Evolutionary conservation across 2,329 filamentous ascomycete species (phyloP).

Genomic region (Neoscytalidium dimidiatum): DNA sequence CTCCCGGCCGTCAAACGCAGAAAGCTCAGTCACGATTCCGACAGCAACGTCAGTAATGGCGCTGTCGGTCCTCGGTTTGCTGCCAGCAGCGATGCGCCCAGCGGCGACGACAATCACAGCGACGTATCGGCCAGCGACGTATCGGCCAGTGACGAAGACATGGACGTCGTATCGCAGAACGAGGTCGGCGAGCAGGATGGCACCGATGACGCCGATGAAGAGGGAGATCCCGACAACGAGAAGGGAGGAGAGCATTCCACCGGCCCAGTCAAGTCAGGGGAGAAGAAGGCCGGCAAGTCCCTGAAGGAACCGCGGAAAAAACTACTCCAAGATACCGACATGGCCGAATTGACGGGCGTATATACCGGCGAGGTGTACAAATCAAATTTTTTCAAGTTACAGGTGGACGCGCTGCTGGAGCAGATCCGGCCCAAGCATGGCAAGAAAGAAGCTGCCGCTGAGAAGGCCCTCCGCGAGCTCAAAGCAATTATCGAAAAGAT

Average conservation of each 20-base stretch:
- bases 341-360: slow-evolving; percentile 32
- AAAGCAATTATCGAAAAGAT: slow-evolving; percentile 61
- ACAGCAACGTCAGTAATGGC: slow-evolving; percentile 30
- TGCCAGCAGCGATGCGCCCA: background rate
- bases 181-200: background rate
- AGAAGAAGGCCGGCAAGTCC: slow-evolving; percentile 21
- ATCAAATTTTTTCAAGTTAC: slow-evolving; percentile 67
- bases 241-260: slow-evolving; percentile 12
- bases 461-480: slow-evolving; percentile 56
- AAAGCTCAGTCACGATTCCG: slow-evolving; percentile 45
- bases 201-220: slow-evolving; percentile 24
- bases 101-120: slow-evolving; percentile 22
- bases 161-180: slow-evolving; percentile 25
- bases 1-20: slow-evolving; percentile 47
- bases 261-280: slow-evolving; percentile 5
- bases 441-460: slow-evolving; percentile 55
- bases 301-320: slow-evolving; percentile 10
- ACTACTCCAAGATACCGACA: slow-evolving; percentile 20
- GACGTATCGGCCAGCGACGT: slow-evolving; percentile 10
- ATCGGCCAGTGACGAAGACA: slow-evolving; percentile 19
- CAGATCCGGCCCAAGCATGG: slow-evolving; percentile 61
- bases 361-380: slow-evolving; percentile 61
- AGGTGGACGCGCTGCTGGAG: slow-evolving; percentile 63
- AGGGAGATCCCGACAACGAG: slow-evolving; percentile 15
- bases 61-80: slow-evolving; percentile 18